Evolutionary conservation across 371 early-diverging fungal species (phyloP).

Genomic region (Mucor lusitanicus): DNA sequence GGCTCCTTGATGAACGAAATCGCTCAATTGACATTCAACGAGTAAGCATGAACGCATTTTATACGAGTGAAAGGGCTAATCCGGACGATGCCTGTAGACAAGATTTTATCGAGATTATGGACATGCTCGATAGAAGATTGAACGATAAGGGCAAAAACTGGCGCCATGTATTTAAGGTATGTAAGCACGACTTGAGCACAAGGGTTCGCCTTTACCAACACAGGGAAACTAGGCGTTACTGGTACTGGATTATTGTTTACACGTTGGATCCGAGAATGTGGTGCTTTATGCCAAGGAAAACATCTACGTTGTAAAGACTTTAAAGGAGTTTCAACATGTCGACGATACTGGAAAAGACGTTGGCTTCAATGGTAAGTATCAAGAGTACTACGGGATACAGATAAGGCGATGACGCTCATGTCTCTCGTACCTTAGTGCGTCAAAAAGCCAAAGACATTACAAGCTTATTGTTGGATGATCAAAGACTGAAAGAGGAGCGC

Average conservation of each 20-base stretch:
- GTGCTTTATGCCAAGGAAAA: constrained; percentile 89
- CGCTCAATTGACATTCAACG: constrained; percentile 82
- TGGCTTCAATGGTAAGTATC: constrained; percentile 73
- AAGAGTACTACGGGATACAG: neutral
- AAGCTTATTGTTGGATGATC: constrained; percentile 77
- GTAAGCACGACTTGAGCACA: neutral
- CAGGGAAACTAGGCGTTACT: constrained; percentile 46
- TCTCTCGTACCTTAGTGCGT: constrained; percentile 64
- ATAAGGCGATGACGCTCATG: neutral
- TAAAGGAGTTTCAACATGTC: constrained; percentile 93
- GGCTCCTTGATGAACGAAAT: constrained; percentile 88
- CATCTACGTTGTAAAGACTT: constrained; percentile 89
- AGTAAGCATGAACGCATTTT: constrained; percentile 58
- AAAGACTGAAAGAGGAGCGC: constrained; percentile 78
- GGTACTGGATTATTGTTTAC: constrained; percentile 74
- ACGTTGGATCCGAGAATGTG: constrained; percentile 86
- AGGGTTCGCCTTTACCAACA: neutral
- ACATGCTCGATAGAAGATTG: constrained; percentile 94
- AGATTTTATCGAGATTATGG: constrained; percentile 94
- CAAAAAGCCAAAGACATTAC: constrained; percentile 94
- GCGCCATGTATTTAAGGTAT: constrained; percentile 97
- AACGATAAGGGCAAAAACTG: constrained; percentile 98
- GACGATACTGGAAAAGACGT: constrained; percentile 93
- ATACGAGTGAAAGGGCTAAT: neutral
- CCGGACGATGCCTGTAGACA: constrained; percentile 53